Base-by-base conservation (phyloP, 129 eudicot species). In the Lonicera japonica region DNA sequence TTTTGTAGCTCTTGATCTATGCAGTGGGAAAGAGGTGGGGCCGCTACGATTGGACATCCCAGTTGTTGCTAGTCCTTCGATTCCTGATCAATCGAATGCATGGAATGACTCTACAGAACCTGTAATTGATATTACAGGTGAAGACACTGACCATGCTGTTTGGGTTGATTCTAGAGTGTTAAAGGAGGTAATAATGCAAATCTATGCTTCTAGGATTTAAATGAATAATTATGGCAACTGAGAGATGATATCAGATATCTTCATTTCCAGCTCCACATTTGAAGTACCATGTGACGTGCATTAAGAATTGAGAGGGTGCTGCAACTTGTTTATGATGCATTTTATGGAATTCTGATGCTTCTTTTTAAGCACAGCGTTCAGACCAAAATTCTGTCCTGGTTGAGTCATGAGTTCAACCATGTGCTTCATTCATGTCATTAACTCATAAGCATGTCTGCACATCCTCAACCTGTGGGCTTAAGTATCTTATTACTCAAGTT, bases 1-100 rank as follows among this genome's bases (percentile, higher is more conserved):
- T 29, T 29, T 29, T n/a, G n/a, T n/a, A n/a, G n/a, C n/a, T n/a
- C n/a, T n/a, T 29, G 36, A 29, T 29, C 36, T 29, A 29, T 78
- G 83, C 81, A 92, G 99, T 54, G 95, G 99, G 38, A 25, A 59
- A 64, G 83, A 80, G 71, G 68, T 81, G 63, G 95, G 96, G 46
- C 77, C 78, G 5, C 63, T 85, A 57, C 34, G 0, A 22, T 56
- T 78, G 81, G 81, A 83, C 64, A 21, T 72, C 56, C 72, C 75
- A 17, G 53, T 41, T 21, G 64, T 72, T 63, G 65, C 75, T 56
- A 61, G 65, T 54, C 21, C 36, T 20, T 59, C 65, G 61, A 11
- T 38, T 54, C 63, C 56, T 25, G 43, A 73, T 61, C 78, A 60
- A 52, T 70, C 76, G 29, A 59, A 34, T 72, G 70, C 69, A 39